These are phyloP conservation scores for Quercus phellos DNA, from an alignment of 331 rosid genomes.

Conservation along the genomic window DNA sequence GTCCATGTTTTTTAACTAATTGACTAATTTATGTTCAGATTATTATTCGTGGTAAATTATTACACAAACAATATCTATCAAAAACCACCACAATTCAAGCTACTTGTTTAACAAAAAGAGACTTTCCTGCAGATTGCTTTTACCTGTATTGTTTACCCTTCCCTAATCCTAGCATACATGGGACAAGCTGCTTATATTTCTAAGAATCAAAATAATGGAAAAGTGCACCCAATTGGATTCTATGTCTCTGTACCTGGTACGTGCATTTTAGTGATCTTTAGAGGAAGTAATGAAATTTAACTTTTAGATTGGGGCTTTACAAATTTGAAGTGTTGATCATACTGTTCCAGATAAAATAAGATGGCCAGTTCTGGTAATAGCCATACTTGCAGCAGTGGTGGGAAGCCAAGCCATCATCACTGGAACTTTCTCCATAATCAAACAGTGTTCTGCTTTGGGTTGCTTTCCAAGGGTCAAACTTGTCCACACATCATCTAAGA, in stretches of 20 bases:
- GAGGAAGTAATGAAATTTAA: not conserved
- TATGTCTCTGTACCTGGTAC: conserved; percentile 96
- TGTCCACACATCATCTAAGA: conserved; percentile 78
- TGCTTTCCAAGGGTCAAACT: conserved; percentile 89
- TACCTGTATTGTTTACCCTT: conserved; percentile 85
- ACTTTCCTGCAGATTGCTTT: conserved; percentile 81
- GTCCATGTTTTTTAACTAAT: not conserved
- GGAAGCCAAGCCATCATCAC: conserved; percentile 98
- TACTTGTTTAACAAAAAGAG: conserved; percentile 26
- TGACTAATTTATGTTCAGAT: not conserved
- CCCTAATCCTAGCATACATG: conserved; percentile 89
- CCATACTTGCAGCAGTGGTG: conserved; percentile 96
- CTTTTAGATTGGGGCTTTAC: not conserved
- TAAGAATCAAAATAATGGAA: conserved; percentile 58
- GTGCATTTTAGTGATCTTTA: conserved; percentile 17
- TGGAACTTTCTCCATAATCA: conserved; percentile 94
- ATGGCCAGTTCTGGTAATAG: conserved; percentile 97
- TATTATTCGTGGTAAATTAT: not conserved
- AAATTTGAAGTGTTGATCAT: not conserved
- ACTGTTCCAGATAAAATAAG: conserved; percentile 55
- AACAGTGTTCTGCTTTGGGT: conserved; percentile 83
- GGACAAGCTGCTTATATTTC: conserved; percentile 99
- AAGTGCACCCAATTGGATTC: conserved; percentile 72
- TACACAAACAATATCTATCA: not conserved
- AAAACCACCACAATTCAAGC: conserved; percentile 1